A percentile compares a stretch with the other conserved stretches of the same genome.
These are phyloP conservation scores for Onygena corvina DNA, from an alignment of 2,329 filamentous ascomycete genomes.

Conservation along the genomic window DNA sequence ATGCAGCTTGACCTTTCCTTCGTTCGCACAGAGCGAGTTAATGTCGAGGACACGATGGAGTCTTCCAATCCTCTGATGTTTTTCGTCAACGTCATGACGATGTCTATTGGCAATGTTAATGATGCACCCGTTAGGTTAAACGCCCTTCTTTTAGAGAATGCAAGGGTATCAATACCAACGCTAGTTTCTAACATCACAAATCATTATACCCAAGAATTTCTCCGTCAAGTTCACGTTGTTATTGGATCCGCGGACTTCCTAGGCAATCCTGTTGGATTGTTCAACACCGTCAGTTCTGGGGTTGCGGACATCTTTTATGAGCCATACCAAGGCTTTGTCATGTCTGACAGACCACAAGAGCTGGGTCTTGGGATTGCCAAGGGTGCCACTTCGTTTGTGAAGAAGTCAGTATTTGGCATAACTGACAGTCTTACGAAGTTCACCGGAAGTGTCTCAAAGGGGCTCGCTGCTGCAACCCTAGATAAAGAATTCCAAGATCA, in stretches of 20 bases:
- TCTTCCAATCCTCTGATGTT: constrained; percentile 95
- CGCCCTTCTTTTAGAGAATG: constrained; percentile 87
- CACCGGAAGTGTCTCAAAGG: constrained; percentile 93
- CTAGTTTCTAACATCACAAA: constrained; percentile 76
- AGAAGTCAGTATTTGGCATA: constrained; percentile 96
- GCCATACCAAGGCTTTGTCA: constrained; percentile 92
- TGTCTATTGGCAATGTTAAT: constrained; percentile 98
- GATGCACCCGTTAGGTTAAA: constrained; percentile 92
- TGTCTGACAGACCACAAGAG: constrained; percentile 90
- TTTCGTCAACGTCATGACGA: constrained; percentile 94
- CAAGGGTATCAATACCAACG: constrained; percentile 73
- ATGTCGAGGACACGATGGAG: constrained; percentile 85
- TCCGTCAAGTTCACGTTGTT: constrained; percentile 94
- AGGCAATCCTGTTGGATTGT: constrained; percentile 90
- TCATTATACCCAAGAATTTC: constrained; percentile 92
- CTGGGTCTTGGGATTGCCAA: constrained; percentile 92
- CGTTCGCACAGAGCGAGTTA: constrained; percentile 90
- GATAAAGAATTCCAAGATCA: constrained; percentile 99
- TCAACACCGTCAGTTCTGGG: constrained; percentile 96
- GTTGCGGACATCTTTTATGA: constrained; percentile 99
- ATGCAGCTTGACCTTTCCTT: constrained; percentile 98
- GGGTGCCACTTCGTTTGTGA: constrained; percentile 90
- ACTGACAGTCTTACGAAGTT: constrained; percentile 96
- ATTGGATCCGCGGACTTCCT: constrained; percentile 95
- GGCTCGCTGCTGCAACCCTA: constrained; percentile 82